A percentile compares a stretch with the other conserved stretches of the same genome.
phyloP scores from a whole-genome alignment of 495 filamentous ascomycete species.

The Penicillium pancosmium region DNA sequence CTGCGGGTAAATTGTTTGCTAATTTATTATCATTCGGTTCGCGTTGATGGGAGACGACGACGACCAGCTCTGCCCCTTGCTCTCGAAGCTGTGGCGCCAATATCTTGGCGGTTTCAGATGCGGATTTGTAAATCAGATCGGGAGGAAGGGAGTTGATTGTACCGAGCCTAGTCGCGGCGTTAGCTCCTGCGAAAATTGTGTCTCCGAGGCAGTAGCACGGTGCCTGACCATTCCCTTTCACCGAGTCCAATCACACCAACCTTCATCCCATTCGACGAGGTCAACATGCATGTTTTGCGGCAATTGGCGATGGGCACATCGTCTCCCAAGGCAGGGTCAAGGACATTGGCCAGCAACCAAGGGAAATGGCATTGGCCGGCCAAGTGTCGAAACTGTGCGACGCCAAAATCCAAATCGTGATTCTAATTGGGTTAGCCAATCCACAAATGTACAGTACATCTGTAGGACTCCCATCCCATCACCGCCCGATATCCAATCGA shows the following conservation, averaged over 20 bases:
- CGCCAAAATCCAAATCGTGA: slow-evolving; percentile 94
- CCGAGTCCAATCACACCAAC: slow-evolving; percentile 83
- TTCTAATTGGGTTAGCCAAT: slow-evolving; percentile 54
- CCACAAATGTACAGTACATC: not conserved
- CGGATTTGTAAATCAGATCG: slow-evolving; percentile 76
- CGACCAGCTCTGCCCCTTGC: slow-evolving; percentile 77
- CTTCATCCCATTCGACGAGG: slow-evolving; percentile 80
- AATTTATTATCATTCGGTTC: slow-evolving; percentile 86
- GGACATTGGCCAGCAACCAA: slow-evolving; percentile 85
- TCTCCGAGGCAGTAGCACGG: not conserved
- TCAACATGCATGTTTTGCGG: slow-evolving; percentile 69
- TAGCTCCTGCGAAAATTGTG: not conserved
- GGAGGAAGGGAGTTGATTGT: slow-evolving; percentile 87
- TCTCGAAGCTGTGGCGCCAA: slow-evolving; percentile 69
- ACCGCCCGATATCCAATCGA: slow-evolving; percentile 2
- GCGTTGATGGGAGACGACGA: slow-evolving; percentile 81
- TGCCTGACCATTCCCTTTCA: slow-evolving; percentile 66
- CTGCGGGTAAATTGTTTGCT: slow-evolving; percentile 64
- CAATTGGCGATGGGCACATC: slow-evolving; percentile 69
- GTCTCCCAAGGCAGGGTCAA: slow-evolving; percentile 76
- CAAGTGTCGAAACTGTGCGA: slow-evolving; percentile 73
- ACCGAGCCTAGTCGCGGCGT: slow-evolving; percentile 61
- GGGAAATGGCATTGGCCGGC: slow-evolving; percentile 77
- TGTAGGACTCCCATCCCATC: not conserved
- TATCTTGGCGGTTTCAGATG: slow-evolving; percentile 67